Conservation (phyloP, 495 filamentous ascomycete genomes). For the Trichoderma virens region DNA sequence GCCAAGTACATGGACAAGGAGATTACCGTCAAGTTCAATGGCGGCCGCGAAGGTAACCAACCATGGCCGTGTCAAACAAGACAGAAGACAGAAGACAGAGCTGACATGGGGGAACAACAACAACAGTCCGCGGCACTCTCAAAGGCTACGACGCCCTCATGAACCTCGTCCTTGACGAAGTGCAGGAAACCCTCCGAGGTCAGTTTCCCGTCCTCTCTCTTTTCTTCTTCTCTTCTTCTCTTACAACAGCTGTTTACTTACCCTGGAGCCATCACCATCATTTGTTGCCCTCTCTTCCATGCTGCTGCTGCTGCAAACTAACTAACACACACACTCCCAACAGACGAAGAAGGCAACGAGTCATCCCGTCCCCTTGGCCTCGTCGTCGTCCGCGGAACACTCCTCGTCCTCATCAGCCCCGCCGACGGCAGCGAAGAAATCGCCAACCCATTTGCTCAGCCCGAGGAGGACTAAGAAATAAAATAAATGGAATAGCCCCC, state of each 20-base stretch:
- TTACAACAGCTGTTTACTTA: too few species aligned
- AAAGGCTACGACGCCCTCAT: slow-evolving; percentile 96
- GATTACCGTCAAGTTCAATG: slow-evolving; percentile 92
- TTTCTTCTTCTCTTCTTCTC: background rate
- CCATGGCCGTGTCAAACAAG: background rate
- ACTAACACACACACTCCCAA: background rate
- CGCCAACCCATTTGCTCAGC: slow-evolving; percentile 79
- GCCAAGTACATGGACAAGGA: slow-evolving; percentile 94
- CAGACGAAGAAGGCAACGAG: slow-evolving; percentile 89
- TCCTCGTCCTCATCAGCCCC: slow-evolving; percentile 86
- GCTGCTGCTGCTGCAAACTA: background rate
- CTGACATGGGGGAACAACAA: background rate
- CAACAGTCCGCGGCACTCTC: slow-evolving; percentile 69
- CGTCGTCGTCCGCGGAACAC: slow-evolving; percentile 84
- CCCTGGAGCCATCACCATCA: too few species aligned
- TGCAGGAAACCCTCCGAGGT: slow-evolving; percentile 85
- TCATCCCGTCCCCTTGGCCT: slow-evolving; percentile 77
- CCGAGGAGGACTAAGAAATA: slow-evolving; percentile 44
- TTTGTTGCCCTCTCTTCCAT: background rate
- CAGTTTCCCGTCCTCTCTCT: slow-evolving; percentile 15
- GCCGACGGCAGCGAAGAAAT: slow-evolving; percentile 94
- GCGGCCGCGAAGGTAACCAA: slow-evolving; percentile 76
- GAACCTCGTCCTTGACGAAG: slow-evolving; percentile 94
- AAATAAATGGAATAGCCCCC: too few species aligned
- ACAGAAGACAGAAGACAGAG: background rate